phyloP scores from a whole-genome alignment of 768 basidiomycete species.

The Lactarius sanguifluus region DNA sequence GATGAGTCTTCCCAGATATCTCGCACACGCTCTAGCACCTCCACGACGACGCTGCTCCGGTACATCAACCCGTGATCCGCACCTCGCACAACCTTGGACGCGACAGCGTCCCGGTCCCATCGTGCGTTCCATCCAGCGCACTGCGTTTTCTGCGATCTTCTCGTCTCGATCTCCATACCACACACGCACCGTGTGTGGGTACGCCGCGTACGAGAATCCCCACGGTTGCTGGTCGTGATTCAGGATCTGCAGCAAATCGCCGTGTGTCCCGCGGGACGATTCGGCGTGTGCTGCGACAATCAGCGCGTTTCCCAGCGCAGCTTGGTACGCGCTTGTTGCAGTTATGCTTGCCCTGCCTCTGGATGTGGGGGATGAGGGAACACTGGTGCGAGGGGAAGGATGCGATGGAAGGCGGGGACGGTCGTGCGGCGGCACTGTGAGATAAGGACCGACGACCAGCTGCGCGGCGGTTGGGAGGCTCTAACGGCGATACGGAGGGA shows the following conservation, averaged over 20 bases:
- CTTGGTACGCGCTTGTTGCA: constrained; percentile 53
- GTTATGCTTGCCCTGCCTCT: constrained; percentile 28
- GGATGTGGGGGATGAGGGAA: constrained; percentile 38
- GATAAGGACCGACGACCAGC: constrained; percentile 73
- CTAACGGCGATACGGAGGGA: constrained; percentile 35
- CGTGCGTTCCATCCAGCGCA: constrained; percentile 88
- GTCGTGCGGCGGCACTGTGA: constrained; percentile 40
- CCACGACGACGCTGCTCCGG: constrained; percentile 80
- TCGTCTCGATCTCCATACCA: constrained; percentile 97
- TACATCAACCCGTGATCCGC: constrained; percentile 96
- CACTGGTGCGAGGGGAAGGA: constrained; percentile 51
- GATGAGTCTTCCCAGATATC: constrained; percentile 41
- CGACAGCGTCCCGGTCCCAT: constrained; percentile 75
- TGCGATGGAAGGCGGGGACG: constrained; percentile 47
- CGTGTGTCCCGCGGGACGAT: constrained; percentile 85
- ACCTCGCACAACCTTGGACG: constrained; percentile 79
- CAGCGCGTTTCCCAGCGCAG: constrained; percentile 82
- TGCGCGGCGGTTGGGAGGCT: constrained; percentile 40
- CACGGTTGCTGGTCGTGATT: constrained; percentile 86
- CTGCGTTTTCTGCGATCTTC: constrained; percentile 86
- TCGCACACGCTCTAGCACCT: constrained; percentile 71
- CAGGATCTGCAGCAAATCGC: constrained; percentile 88
- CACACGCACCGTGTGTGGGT: constrained; percentile 73
- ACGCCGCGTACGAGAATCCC: constrained; percentile 86
- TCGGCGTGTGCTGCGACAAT: constrained; percentile 95